Percentiles rank a stretch among this genome's conserved stretches.
Evolutionary conservation across 2,329 filamentous ascomycete genomes (phyloP).

Genomic region (Phaeosphaeriaceae sp.): DNA sequence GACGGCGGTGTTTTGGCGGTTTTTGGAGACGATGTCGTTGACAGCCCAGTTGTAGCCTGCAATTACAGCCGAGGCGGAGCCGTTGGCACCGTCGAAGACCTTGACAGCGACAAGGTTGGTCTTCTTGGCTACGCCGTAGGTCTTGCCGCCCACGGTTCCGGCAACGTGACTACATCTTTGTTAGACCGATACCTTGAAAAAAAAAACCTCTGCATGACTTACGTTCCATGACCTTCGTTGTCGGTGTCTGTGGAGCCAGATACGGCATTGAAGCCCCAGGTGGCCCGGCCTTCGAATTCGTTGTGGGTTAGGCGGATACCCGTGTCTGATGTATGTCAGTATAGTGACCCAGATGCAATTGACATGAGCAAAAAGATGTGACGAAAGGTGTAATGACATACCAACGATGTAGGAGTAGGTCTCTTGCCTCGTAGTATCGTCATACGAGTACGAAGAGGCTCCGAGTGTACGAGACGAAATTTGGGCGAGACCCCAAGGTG

Average conservation of each 20-base stretch:
- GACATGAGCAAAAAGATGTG: too few relatives aligned
- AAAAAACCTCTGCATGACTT: not conserved
- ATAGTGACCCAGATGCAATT: not conserved
- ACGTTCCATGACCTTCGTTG: slow-evolving; percentile 40
- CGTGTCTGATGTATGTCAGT: slow-evolving; percentile 52
- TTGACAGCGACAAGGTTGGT: slow-evolving; percentile 47
- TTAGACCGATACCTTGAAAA: not conserved
- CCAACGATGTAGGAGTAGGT: slow-evolving; percentile 62
- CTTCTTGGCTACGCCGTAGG: slow-evolving; percentile 44
- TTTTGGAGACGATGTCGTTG: slow-evolving; percentile 41
- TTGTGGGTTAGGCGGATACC: slow-evolving; percentile 64
- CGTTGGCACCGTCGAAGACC: slow-evolving; percentile 32
- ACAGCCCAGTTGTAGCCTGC: slow-evolving; percentile 43
- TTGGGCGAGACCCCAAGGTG: slow-evolving; percentile 38
- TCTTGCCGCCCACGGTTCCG: slow-evolving; percentile 37
- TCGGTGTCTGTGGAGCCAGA: slow-evolving; percentile 26
- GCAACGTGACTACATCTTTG: slow-evolving; percentile 31
- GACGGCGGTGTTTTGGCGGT: slow-evolving; percentile 37
- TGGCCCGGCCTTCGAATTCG: slow-evolving; percentile 41
- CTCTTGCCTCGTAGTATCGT: slow-evolving; percentile 29
- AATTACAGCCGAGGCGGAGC: slow-evolving; percentile 33
- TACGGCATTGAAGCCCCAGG: slow-evolving; percentile 38
- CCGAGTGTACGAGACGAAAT: slow-evolving; percentile 34
- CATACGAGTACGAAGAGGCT: slow-evolving; percentile 35
- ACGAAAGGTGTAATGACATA: too few relatives aligned